Base-by-base conservation (phyloP, 768 basidiomycete species). In the Roridomyces roridus region DNA sequence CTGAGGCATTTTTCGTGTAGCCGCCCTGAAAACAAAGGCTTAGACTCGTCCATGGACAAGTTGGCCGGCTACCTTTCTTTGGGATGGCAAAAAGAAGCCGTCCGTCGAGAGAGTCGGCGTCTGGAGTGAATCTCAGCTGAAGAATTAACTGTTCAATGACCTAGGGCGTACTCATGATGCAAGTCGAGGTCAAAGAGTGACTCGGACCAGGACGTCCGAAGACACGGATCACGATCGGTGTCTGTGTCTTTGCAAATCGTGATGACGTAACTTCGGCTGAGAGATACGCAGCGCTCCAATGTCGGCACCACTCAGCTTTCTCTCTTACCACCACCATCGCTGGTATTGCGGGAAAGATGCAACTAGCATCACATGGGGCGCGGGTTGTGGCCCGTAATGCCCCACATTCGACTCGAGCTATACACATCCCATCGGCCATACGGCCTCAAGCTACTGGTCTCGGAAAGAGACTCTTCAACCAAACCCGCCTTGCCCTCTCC, bases 21-120 rank as follows among this genome's bases (percentile, higher is more conserved):
- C 62, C 96, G 80, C 52, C 94, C 94, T 95, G 63, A 43, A 48
- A 46, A 26, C 11, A 35, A 23, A 37, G 61, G 50, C 40, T 59
- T 51, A n/a, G 24, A 40, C 23, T 18, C 14, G 15, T 12, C 23
- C 0, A 15, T n/a, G 31, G 18, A 20, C 6, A 15, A 23, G 26
- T 36, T 48, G 39, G 45, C 36, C 35, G 65, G 62, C 43, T 60
- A 88, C 96, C 96, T 85, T 98, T 99, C 80, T 98, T 98, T 2
- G 96, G 96, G 65, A 99, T 92, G 9, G 96, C 96, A 65, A 99
- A 96, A 35, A 99, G 79, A 58, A 96, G 69, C 39, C 95, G 85
- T 43, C 93, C 94, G 58, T 92, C 82, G 50, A 98, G 81, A 18
- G 87, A 75, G 62, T 94, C 92, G n/a, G 82, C 70, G 70, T 94